Evolutionary conservation across 768 basidiomycete species (phyloP), one percentile per base, ranked within the genome.

Genomic region (Pulveroboletus ravenelii): DNA sequence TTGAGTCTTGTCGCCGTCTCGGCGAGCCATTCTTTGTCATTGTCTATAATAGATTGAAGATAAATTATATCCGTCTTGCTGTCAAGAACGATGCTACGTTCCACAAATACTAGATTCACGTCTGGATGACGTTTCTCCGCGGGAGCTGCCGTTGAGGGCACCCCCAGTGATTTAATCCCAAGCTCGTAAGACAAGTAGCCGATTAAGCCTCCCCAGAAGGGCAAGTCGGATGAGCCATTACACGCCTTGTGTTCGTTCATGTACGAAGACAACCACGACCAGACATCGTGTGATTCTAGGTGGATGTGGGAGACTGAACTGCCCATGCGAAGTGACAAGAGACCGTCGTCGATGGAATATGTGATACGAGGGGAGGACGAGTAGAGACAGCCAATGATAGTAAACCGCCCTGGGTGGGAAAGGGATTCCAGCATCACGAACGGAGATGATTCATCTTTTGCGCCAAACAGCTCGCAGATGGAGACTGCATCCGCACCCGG

Each of bases 121-220:
- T 91, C 89, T 2, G 86, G 81, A 61, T 87, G 84, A 27, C 64
- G 63, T 35, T 62, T 68, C 41, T 62, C 64, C n/a, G 32, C 50
- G 36, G 42, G 54, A 51, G 18, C 32, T 50, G 63, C 58, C 34
- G 65, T 68, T 25, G 75, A 63, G 47, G 74, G 67, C 44, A 84
- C 70, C 18, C 71, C 63, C 23, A 89, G 66, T 7, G 79, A 73
- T 39, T 77, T 68, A 6, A 84, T 76, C 12, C 89, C 90, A 15
- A 90, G 72, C 64, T 91, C 90, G 61, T 92, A 93, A 57, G 85
- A 87, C 52, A 92, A 68, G 52, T 78, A 81, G 9, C 90, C 90
- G 20, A 91, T 67, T 13, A 92, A 71, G 20, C 90, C 90, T 32
- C 89, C 90, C 87, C 89, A 90, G 64, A 92, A 92, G 0, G 89